Evolutionary conservation across 257 asterid species (phyloP), one percentile per base, ranked within the genome.

Genomic region (Fraxinus pennsylvanica): DNA sequence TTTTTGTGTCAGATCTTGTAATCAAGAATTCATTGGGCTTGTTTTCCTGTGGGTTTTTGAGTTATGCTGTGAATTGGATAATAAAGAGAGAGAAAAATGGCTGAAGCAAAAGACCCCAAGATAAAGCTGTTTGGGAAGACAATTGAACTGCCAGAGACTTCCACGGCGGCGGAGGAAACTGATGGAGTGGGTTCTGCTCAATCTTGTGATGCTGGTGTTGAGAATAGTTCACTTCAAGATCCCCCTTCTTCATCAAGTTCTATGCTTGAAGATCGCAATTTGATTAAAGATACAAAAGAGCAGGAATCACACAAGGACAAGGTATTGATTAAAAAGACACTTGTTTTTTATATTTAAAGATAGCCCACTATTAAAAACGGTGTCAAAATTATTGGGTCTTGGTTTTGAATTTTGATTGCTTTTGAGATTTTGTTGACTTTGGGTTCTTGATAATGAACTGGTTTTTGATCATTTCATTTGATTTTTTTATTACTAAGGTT

Each of bases 121-220:
- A 90, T 95, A 61, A 95, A 92, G 86, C 97, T 95, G 77, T 95
- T 95, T 82, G 99, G 99, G 22, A 84, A 84, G 77, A 95, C 97
- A 33, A 95, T 95, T 79, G 89, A 84, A 69, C 82, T 92, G 78
- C 91, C 90, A 80, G 92, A 89, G 29, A 72, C 76, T 66, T 72
- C 81, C 10, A 54, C 45, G 2, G 71, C 77, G 78, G 82, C 80
- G 73, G 81, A 76, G 79, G 85, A 70, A 78, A 29, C 75, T 30
- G 82, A 77, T 36, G 88, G 78, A 35, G 72, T 70, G 79, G 74
- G 54, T 47, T 70, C 89, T 6, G 81, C 79, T 74, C 80, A 67
- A 35, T 72, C 79, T 33, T 33, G 41, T 21, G 92, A 78, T 72
- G 79, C 77, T 50, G 66, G 71, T 21, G 85, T 65, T n/a, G 91